Evolutionary conservation across 2,329 filamentous ascomycete genomes (phyloP), one percentile per base, ranked within the genome.

Genomic region (Colletotrichum chrysophilum): DNA sequence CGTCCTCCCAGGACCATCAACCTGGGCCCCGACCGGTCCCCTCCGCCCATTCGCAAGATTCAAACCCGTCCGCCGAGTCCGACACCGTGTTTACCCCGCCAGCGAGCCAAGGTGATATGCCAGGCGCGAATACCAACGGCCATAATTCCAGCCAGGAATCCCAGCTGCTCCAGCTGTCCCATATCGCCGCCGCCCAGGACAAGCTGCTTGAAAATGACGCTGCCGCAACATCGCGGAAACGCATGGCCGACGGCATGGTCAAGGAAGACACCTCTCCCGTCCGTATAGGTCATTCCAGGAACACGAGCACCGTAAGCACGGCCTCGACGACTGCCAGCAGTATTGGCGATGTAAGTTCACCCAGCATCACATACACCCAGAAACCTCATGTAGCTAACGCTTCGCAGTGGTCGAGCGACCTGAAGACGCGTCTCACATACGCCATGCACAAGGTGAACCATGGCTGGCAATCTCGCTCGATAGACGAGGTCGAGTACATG

Each of bases 401-500:
- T 24, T 62, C 28, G 12, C 82, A 96, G 94, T 87, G 95, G 70
- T 95, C 95, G 55, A 91, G 93, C 70, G 94, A 96, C 81, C 89
- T 98, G 68, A 94, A 93, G 82, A 93, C 95, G 66, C 94, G 95
- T 80, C 89, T 98, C 32, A 95, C 95, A 8, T 98, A 98, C 84
- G 96, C 96, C 78, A 97, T 98, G 91, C 91, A 97, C 82, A 98
- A 98, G 84, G 94, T 98, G 55, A 95, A 95, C 82, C 93, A 97
- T 81, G 95, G 95, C 74, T 97, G 96, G 94, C 94, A 98, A 84
- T 90, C 93, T 66, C 92, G 94, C 77, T 92, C 92, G 21, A 91
- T 97, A 74, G 93, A 94, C 71, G 94, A 96, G 84, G 91, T 96
- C 34, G 95, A 96, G 84, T 91, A 91, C 62, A 86, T 95, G 55